Percentiles rank a stretch among this genome's conserved stretches.
Evolutionary conservation across 495 filamentous ascomycete genomes (phyloP).

Genomic region (Terfezia boudieri): DNA sequence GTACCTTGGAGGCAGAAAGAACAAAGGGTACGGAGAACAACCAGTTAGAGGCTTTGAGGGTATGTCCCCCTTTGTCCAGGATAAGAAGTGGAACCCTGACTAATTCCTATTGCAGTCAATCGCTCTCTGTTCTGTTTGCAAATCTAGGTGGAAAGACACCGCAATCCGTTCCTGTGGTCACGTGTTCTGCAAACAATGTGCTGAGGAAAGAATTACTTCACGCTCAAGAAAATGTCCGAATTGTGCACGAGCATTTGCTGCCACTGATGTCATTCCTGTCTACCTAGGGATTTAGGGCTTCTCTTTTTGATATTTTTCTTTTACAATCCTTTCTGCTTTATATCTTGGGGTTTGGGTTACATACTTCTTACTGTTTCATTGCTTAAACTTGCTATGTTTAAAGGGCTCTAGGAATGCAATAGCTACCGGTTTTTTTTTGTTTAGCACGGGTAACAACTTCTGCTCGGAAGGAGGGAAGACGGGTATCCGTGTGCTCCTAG

Average conservation of each 20-base stretch:
- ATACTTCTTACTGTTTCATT: too few relatives aligned
- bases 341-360: neutral
- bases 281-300: conserved; percentile 20
- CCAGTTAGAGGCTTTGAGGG: conserved; percentile 17
- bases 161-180: conserved; percentile 87
- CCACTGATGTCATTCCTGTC: conserved; percentile 58
- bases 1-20: conserved; percentile 15
- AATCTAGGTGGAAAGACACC: conserved; percentile 78
- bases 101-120: conserved; percentile 34
- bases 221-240: conserved; percentile 87
- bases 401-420: too few relatives aligned
- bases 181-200: conserved; percentile 75
- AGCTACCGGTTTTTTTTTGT: too few relatives aligned
- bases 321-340: neutral
- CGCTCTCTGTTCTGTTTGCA: conserved; percentile 76
- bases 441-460: too few relatives aligned
- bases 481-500: too few relatives aligned
- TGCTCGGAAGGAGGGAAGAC: too few relatives aligned
- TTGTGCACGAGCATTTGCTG: conserved; percentile 74
- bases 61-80: neutral
- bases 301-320: neutral
- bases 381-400: too few relatives aligned
- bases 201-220: conserved; percentile 64
- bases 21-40: conserved; percentile 16
- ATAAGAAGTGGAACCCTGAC: conserved; percentile 22